Base-by-base conservation (phyloP, 208 protist genomes). In the Leishmania braziliensis region DNA sequence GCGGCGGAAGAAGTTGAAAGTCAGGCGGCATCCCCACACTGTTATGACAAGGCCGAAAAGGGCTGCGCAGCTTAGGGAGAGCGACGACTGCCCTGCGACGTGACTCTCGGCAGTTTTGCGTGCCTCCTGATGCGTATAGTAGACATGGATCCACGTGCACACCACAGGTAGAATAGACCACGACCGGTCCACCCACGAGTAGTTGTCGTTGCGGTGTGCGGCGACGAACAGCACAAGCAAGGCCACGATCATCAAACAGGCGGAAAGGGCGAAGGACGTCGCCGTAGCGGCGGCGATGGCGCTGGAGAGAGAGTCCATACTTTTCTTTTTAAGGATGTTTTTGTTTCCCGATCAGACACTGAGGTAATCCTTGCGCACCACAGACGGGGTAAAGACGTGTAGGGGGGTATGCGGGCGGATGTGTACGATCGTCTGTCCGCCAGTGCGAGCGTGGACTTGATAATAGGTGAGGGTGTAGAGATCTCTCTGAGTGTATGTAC, bases 121-220 rank as follows among this genome's bases (percentile, higher is more conserved):
- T 70, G 65, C 18, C 39, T 39, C 6, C 4, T 63, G n/a, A 12
- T 79, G 29, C 2, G 86, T 89, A 77, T 91, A 92, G 62, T 71
- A 86, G 33, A 87, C 75, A 8, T 91, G 83, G 50, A 94, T 94
- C 89, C 88, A 95, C 18, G 91, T 84, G 84, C 93, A 93, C 50
- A 95, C 78, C 6, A 96, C 88, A 0, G 91, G 92, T 65, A 89
- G 63, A 68, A 96, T 92, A 14, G 92, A 95, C 90, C 92, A 97
- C 43, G 84, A 85, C 48, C 94, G 89, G 80, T 96, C 91, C 23
- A 97, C 92, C 88, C 92, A 96, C 33, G 89, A 95, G 83, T 92
- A 94, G 83, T 96, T 96, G 75, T 87, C 71, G 80, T 93, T 79
- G 63, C 88, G 74, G 66, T 83, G 78, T 5, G 92, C 84, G 20